These are phyloP conservation scores for Macrophomina pseudophaseolina DNA, from an alignment of 2,329 filamentous ascomycete genomes.

Conservation along the genomic window DNA sequence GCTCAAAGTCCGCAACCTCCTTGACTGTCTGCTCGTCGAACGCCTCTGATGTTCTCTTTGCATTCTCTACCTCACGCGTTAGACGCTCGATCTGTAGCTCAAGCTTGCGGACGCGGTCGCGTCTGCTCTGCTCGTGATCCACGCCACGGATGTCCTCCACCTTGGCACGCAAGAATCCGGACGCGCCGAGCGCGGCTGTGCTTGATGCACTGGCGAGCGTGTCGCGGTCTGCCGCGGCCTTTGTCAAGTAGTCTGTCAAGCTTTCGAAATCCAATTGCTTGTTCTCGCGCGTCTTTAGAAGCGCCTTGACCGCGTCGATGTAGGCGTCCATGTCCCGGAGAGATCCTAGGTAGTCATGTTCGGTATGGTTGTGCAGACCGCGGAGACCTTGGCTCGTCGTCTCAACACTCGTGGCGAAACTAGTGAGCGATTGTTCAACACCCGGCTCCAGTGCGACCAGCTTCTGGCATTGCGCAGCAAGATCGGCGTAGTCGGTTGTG, in stretches of 20 bases:
- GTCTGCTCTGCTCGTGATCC: conserved; percentile 88
- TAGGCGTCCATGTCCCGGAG: conserved; percentile 96
- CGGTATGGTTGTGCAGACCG: conserved; percentile 85
- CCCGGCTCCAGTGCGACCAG: conserved; percentile 88
- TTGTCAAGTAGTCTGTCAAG: conserved; percentile 92
- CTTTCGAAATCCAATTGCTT: conserved; percentile 98
- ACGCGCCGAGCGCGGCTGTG: conserved; percentile 69
- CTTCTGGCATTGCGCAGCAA: conserved; percentile 93
- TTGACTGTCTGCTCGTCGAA: conserved; percentile 97
- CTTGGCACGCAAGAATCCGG: conserved; percentile 89
- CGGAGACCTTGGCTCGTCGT: conserved; percentile 80
- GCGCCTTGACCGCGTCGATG: conserved; percentile 80
- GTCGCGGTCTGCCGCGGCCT: conserved; percentile 86
- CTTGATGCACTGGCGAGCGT: conserved; percentile 71
- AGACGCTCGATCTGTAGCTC: conserved; percentile 93
- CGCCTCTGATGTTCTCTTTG: conserved; percentile 84
- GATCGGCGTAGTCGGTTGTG: conserved; percentile 84
- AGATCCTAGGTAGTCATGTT: conserved; percentile 92
- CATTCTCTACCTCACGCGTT: conserved; percentile 81
- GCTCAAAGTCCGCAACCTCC: conserved; percentile 92
- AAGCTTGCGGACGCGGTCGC: conserved; percentile 85
- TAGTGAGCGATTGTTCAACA: conserved; percentile 79
- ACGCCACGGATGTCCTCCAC: conserved; percentile 96
- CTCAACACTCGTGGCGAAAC: conserved; percentile 85
- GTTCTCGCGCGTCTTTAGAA: conserved; percentile 92